Evolutionary conservation across 176 grass and related monocot genomes (phyloP).

Genomic region (Canna indica): DNA sequence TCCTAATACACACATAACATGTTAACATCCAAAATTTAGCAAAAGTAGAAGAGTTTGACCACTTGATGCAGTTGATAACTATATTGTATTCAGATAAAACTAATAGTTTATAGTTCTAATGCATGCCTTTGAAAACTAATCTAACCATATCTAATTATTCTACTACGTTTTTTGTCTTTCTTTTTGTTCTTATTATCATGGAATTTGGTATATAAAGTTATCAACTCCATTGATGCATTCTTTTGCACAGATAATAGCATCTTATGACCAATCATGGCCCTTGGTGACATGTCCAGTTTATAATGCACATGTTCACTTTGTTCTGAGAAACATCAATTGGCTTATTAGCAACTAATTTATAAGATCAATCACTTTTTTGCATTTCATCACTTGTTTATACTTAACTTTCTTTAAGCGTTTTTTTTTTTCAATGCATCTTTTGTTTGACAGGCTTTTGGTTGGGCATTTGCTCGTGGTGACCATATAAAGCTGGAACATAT

Average conservation of each 20-base stretch:
- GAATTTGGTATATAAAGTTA: background rate
- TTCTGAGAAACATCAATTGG: no score
- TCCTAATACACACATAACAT: background rate
- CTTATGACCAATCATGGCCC: background rate
- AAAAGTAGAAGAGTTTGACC: background rate
- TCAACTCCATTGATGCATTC: background rate
- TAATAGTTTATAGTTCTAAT: background rate
- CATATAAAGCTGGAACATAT: slow-evolving; percentile 70
- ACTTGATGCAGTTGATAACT: background rate
- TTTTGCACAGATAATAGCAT: background rate
- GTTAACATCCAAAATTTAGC: background rate
- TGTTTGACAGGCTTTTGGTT: slow-evolving; percentile 71
- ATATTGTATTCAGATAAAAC: background rate
- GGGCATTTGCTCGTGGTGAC: slow-evolving; percentile 91
- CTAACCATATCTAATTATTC: background rate
- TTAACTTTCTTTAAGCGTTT: background rate
- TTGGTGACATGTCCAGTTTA: no score
- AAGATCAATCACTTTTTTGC: background rate
- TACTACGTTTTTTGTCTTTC: background rate
- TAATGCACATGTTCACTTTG: background rate
- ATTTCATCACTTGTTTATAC: slow-evolving; percentile 12
- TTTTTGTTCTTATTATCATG: background rate
- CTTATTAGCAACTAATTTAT: no score
- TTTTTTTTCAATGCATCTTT: background rate
- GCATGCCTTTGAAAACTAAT: background rate